phyloP scores from a whole-genome alignment of 108 stramenopile genomes.

The Discostella pseudostelligera region DNA sequence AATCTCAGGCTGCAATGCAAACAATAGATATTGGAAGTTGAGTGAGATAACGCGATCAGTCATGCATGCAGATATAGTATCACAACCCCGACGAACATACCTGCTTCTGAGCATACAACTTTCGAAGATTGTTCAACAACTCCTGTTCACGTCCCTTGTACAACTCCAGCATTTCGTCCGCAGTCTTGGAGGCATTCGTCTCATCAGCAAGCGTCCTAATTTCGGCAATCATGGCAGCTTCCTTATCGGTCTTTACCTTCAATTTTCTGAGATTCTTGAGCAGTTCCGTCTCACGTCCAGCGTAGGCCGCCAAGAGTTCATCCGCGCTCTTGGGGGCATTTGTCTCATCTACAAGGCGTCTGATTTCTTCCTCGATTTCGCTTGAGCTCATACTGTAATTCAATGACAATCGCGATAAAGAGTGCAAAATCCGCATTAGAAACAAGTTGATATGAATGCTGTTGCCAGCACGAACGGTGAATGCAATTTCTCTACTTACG shows the following conservation, averaged over 20 bases:
- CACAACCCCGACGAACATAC: too few species aligned
- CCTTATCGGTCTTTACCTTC: neutral
- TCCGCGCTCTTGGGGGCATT: neutral
- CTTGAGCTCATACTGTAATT: neutral
- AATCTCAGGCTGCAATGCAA: neutral
- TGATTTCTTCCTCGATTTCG: constrained; percentile 1
- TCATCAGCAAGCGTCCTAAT: neutral
- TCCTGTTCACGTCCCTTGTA: neutral
- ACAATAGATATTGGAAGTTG: neutral
- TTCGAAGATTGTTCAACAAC: constrained; percentile 5
- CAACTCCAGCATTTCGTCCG: constrained; percentile 4
- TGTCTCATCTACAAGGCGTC: neutral
- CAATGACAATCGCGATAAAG: neutral
- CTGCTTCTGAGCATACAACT: neutral
- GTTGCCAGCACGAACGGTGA: too few species aligned
- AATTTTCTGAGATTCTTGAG: neutral
- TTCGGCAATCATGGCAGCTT: neutral
- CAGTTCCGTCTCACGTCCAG: neutral
- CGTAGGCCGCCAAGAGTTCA: neutral
- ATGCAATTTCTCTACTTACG: too few species aligned
- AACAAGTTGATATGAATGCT: too few species aligned
- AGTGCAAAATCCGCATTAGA: neutral
- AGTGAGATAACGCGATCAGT: too few species aligned
- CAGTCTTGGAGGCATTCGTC: constrained; percentile 1
- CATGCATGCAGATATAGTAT: too few species aligned